Evolutionary conservation across 2,329 filamentous ascomycete species (phyloP).

Genomic region (Beauveria sp.): DNA sequence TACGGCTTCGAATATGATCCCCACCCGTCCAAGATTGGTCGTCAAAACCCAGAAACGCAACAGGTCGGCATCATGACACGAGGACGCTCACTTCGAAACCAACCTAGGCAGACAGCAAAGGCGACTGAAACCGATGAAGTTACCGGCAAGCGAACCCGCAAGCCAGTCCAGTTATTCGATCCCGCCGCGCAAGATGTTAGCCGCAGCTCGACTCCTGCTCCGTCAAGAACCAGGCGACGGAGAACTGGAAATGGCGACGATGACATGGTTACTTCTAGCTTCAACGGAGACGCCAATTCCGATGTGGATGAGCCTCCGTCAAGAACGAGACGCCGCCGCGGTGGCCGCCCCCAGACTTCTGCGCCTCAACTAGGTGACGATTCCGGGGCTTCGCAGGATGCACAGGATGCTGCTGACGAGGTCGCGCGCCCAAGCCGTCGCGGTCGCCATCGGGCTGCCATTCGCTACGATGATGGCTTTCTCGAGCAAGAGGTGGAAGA

Average conservation of each 20-base stretch:
- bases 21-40: conserved; percentile 48
- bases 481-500: conserved; percentile 15
- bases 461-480: conserved; percentile 6
- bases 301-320: conserved; percentile 22
- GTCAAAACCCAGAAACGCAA: conserved; percentile 51
- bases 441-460: conserved; percentile 9
- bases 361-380: conserved; percentile 19
- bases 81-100: conserved; percentile 45
- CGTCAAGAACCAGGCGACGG: conserved; percentile 24
- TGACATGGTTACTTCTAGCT: conserved; percentile 23
- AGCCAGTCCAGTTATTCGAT: conserved; percentile 42
- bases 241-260: conserved; percentile 23
- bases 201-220: conserved; percentile 43
- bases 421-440: conserved; percentile 14
- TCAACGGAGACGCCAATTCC: conserved; percentile 26
- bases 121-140: conserved; percentile 47
- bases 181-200: conserved; percentile 43
- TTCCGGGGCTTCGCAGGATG: conserved; percentile 19
- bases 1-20: conserved; percentile 57
- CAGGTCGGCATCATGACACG: conserved; percentile 42
- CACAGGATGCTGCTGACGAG: conserved; percentile 17
- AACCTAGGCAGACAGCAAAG: conserved; percentile 50
- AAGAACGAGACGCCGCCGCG: conserved; percentile 10
- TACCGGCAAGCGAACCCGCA: conserved; percentile 46
- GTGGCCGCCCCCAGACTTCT: conserved; percentile 12